Evolutionary conservation across 2,329 filamentous ascomycete genomes (phyloP).

Genomic region (Fusarium sterilihyphosum): DNA sequence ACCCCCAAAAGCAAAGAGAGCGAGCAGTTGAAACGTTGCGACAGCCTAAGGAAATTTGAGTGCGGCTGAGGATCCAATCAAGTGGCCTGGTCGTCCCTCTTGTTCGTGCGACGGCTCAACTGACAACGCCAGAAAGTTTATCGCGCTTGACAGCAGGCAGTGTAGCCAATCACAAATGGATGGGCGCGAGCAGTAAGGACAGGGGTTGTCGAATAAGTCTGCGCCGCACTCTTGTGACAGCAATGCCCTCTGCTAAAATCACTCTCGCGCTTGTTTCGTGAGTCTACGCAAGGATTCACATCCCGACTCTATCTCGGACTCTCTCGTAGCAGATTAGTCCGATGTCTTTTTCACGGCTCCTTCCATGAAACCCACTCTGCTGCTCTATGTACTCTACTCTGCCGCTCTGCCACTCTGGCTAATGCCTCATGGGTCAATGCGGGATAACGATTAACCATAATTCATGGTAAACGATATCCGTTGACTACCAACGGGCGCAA

Average conservation of each 20-base stretch:
- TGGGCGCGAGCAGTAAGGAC: neutral
- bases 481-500: neutral
- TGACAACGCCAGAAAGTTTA: neutral
- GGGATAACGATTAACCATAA: neutral
- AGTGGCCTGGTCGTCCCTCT: neutral
- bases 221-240: constrained; percentile 7
- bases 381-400: too few relatives aligned
- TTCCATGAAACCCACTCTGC: neutral
- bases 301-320: constrained; percentile 6
- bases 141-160: constrained; percentile 23
- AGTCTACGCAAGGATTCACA: constrained; percentile 8
- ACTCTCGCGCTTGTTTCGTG: constrained; percentile 33
- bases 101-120: constrained; percentile 4
- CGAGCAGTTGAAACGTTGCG: constrained; percentile 30
- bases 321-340: neutral
- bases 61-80: constrained; percentile 32
- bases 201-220: constrained; percentile 3
- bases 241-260: neutral
- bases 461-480: neutral
- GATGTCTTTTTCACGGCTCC: neutral
- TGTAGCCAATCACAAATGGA: constrained; percentile 1
- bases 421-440: neutral
- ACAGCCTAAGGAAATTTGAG: neutral
- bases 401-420: neutral
- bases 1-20: neutral